A percentile compares a stretch with the other conserved stretches of the same genome.
Conservation (phyloP, 179 eudicot species). For the Beta lomatogona region DNA sequence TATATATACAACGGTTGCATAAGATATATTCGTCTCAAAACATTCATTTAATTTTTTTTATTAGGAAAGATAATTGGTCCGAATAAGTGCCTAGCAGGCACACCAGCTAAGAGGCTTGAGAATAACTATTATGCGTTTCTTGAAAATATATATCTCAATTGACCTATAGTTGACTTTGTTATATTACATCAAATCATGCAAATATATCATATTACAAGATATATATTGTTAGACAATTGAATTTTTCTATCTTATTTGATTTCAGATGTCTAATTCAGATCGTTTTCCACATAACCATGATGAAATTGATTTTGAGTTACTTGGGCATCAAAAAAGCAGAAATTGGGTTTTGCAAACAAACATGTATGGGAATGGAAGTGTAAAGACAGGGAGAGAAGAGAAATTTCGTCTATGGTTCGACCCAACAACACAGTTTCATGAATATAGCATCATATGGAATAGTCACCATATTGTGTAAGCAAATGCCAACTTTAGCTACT, state of each 20-base stretch:
- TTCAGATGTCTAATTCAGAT: slow-evolving; percentile 76
- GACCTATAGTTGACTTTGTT: too few species aligned
- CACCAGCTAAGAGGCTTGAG: too few species aligned
- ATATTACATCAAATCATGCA: too few species aligned
- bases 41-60: too few species aligned
- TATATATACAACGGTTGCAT: not conserved
- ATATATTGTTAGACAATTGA: too few species aligned
- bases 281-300: slow-evolving; percentile 76
- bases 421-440: slow-evolving; percentile 69
- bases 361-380: slow-evolving; percentile 93
- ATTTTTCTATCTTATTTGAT: not conserved
- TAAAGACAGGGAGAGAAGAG: slow-evolving; percentile 78
- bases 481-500: not conserved
- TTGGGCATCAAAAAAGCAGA: slow-evolving; percentile 75
- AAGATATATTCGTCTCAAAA: not conserved
- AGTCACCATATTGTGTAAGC: slow-evolving; percentile 85
- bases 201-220: too few species aligned
- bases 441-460: slow-evolving; percentile 89
- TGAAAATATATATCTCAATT: too few species aligned
- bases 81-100: too few species aligned
- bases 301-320: slow-evolving; percentile 86
- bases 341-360: slow-evolving; percentile 89
- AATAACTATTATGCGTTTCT: too few species aligned
- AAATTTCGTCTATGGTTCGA: slow-evolving; percentile 89
- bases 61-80: too few species aligned